Conservation (phyloP, 208 protist genomes). For the Crithidia thermophila region DNA sequence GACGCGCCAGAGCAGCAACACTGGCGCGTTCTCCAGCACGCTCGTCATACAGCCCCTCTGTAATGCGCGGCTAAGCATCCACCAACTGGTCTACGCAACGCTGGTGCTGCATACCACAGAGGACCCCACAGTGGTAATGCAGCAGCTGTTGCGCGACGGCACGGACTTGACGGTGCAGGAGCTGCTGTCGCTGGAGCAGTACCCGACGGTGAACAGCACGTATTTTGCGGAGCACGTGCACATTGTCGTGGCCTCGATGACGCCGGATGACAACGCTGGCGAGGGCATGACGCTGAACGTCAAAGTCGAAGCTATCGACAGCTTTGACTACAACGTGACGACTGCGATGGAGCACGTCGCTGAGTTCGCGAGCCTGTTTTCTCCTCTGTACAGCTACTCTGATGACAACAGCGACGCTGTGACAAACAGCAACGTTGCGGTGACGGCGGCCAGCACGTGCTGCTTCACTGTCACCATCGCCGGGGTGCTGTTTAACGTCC, state of each 20-base stretch:
- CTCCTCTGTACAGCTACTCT: background rate
- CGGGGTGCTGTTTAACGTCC: conserved; percentile 2
- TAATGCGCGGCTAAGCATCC: conserved; percentile 17
- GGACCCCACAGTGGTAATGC: conserved; percentile 1
- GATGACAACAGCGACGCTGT: background rate
- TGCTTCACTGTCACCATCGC: background rate
- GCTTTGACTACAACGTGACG: conserved; percentile 31
- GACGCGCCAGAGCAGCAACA: conserved; percentile 14
- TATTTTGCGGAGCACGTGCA: background rate
- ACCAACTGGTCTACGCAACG: conserved; percentile 37
- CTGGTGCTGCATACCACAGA: conserved; percentile 24
- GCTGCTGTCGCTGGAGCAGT: background rate
- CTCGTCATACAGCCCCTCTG: conserved; percentile 27
- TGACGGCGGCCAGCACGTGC: background rate
- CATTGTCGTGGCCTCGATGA: background rate
- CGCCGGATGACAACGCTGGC: conserved; percentile 11
- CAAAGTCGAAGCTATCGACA: conserved; percentile 23
- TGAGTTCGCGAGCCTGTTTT: conserved; percentile 17
- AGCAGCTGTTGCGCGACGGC: conserved; percentile 12
- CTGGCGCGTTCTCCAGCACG: conserved; percentile 7
- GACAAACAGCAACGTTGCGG: background rate
- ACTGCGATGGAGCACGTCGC: conserved; percentile 9
- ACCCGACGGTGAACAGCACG: background rate
- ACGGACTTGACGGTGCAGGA: background rate
- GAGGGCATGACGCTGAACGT: conserved; percentile 10